A percentile compares a stretch with the other conserved stretches of the same genome.
Evolutionary conservation across 352 stramenopile genomes (phyloP).

Genomic region (Phytophthora hibernalis): DNA sequence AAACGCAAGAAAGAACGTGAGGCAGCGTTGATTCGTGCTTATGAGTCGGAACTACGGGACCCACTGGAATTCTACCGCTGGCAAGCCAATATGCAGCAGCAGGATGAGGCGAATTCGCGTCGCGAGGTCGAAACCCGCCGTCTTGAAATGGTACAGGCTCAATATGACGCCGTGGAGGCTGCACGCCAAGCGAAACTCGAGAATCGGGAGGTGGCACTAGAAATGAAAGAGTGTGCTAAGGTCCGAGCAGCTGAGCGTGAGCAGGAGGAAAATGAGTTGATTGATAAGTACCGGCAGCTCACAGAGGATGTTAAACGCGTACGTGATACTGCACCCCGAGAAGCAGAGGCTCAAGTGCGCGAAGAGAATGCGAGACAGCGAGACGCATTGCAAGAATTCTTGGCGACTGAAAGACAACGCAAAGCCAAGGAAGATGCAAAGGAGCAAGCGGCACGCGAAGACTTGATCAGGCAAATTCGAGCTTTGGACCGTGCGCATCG

Average conservation of each 20-base stretch:
- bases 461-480: slow-evolving; percentile 88
- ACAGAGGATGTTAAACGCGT: slow-evolving; percentile 79
- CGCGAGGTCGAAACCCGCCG: slow-evolving; percentile 81
- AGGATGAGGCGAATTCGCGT: slow-evolving; percentile 75
- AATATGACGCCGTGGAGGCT: slow-evolving; percentile 81
- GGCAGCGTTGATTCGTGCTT: slow-evolving; percentile 84
- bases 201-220: slow-evolving; percentile 82
- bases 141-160: slow-evolving; percentile 84
- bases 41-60: slow-evolving; percentile 92
- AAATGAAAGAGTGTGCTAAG: slow-evolving; percentile 81
- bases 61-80: slow-evolving; percentile 92
- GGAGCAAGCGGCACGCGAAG: slow-evolving; percentile 77
- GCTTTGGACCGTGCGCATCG: slow-evolving; percentile 82
- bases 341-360: slow-evolving; percentile 71
- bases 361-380: slow-evolving; percentile 67
- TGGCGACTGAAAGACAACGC: slow-evolving; percentile 64
- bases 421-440: slow-evolving; percentile 68
- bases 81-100: slow-evolving; percentile 86
- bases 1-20: slow-evolving; percentile 94
- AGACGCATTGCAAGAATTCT: slow-evolving; percentile 71
- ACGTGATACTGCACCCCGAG: slow-evolving; percentile 78
- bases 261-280: slow-evolving; percentile 58
- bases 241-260: slow-evolving; percentile 71
- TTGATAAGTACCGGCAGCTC: slow-evolving; percentile 61
- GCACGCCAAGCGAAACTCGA: slow-evolving; percentile 71